Base-by-base conservation (phyloP, 306 rosid species). In the Albizia julibrissin region DNA sequence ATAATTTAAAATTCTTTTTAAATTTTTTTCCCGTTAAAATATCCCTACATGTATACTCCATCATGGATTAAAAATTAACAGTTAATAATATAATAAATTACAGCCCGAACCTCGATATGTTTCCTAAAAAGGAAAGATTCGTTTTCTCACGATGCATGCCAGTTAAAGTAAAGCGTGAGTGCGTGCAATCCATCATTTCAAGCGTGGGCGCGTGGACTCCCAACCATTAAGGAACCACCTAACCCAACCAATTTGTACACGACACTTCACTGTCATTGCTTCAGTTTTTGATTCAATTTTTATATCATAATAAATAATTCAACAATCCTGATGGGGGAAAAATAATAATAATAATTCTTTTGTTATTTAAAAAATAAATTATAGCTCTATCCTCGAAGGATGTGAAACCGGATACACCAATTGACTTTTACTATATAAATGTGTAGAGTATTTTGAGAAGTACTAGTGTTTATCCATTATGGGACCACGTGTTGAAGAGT, bases 81-180 rank as follows among this genome's bases (percentile, higher is more conserved):
- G 15, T 14, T 47, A 47, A 50, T 50, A 50, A 15, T 47, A 47
- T 14, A 46, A 46, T 47, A 44, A 42, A 46, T 46, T 14, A 46
- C 14, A 15, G 52, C 5, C 16, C 52, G 52, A 16, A 3, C 82
- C 69, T 56, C 24, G 58, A 37, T 37, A 66, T 52, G 18, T 89
- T 86, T 56, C 89, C 81, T 72, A 70, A 76, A 85, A 86, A 62
- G 84, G 94, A 90, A 92, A 89, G 87, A 87, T 86, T 85, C 91
- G 67, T 0, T 76, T 42, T 9, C 19, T 24, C 8, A 14, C 19
- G n/a, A 18, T 21, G 52, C 19, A 50, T 79, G 82, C 50, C 52
- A 33, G 22, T 16, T 44, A 77, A 82, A 50, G 86, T 78, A 77
- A 54, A 59, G 52, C 40, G 37, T 68, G 5, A 70, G 87, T 24